These are phyloP conservation scores for Exidia glandulosa DNA, from an alignment of 768 basidiomycete species.

Conservation along the genomic window DNA sequence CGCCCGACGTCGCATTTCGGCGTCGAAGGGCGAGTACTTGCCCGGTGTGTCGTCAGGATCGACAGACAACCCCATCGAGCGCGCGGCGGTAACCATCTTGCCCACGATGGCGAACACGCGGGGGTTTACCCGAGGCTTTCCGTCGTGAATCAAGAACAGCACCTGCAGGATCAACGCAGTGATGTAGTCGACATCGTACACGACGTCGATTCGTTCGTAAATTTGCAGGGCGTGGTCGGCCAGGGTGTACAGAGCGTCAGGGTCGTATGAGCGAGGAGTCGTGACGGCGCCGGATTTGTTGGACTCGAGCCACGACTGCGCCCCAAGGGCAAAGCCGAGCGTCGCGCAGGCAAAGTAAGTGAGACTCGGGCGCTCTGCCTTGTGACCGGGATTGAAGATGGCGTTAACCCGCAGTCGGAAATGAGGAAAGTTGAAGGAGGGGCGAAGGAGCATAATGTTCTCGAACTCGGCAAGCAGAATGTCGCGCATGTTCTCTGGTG, in stretches of 20 bases:
- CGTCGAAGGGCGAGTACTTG: not conserved
- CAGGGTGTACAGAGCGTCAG: constrained; percentile 28
- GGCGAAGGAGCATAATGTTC: constrained; percentile 35
- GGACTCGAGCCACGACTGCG: constrained; percentile 11
- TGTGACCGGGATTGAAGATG: constrained; percentile 27
- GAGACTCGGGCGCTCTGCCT: constrained; percentile 20
- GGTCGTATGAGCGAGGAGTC: constrained; percentile 13
- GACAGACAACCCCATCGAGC: not conserved
- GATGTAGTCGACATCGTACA: not conserved
- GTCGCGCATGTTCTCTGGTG: constrained; percentile 24
- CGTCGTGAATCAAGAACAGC: not conserved
- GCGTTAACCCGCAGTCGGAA: constrained; percentile 34
- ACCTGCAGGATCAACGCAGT: not conserved
- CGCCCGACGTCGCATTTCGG: not conserved
- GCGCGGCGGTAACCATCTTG: not conserved
- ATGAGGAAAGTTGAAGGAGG: constrained; percentile 38
- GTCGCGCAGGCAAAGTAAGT: constrained; percentile 51
- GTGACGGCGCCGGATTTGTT: constrained; percentile 8
- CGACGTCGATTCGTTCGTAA: constrained; percentile 26
- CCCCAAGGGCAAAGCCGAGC: constrained; percentile 50
- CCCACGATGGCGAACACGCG: not conserved
- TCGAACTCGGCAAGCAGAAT: constrained; percentile 28
- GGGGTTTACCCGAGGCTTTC: not conserved
- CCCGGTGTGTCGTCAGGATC: not conserved
- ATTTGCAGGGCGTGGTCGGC: constrained; percentile 37